phyloP scores from a whole-genome alignment of 2,329 filamentous ascomycete genomes.

The Microdochium paspali region DNA sequence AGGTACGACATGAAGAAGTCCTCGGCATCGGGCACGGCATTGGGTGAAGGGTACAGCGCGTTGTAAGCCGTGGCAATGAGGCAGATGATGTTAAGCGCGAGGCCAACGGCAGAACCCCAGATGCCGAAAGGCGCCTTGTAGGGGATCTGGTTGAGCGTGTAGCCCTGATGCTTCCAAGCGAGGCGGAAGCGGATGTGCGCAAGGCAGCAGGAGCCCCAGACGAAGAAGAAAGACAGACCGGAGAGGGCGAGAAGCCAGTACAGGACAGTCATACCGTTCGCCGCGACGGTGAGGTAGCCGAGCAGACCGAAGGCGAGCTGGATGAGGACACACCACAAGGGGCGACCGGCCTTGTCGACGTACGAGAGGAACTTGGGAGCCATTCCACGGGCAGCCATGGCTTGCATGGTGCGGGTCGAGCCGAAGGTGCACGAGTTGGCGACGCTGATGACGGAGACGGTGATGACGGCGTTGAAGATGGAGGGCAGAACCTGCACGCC shows the following conservation, averaged over 20 bases:
- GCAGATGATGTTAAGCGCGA: conserved; percentile 57
- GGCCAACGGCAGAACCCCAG: conserved; percentile 59
- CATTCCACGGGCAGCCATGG: conserved; percentile 36
- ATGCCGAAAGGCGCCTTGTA: conserved; percentile 44
- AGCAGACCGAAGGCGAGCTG: conserved; percentile 49
- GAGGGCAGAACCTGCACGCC: conserved; percentile 38
- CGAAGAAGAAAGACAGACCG: conserved; percentile 64
- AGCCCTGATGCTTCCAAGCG: conserved; percentile 51
- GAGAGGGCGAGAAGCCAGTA: conserved; percentile 62
- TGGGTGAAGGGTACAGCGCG: conserved; percentile 39
- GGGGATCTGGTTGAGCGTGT: conserved; percentile 36
- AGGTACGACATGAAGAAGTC: conserved; percentile 52
- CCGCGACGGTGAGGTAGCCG: conserved; percentile 44
- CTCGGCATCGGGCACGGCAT: conserved; percentile 25
- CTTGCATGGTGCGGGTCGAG: conserved; percentile 40
- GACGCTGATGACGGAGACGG: conserved; percentile 39
- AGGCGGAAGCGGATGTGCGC: conserved; percentile 57
- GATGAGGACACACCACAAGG: conserved; percentile 42
- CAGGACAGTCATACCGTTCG: conserved; percentile 37
- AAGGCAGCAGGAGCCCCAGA: conserved; percentile 61
- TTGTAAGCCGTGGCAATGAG: conserved; percentile 66
- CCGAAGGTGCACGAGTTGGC: conserved; percentile 42
- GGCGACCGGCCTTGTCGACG: conserved; percentile 52
- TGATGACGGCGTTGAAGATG: conserved; percentile 45
- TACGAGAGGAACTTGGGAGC: conserved; percentile 49